These are phyloP conservation scores for Malania oleifera DNA, from an alignment of 164 flowering plant genomes.

Conservation along the genomic window DNA sequence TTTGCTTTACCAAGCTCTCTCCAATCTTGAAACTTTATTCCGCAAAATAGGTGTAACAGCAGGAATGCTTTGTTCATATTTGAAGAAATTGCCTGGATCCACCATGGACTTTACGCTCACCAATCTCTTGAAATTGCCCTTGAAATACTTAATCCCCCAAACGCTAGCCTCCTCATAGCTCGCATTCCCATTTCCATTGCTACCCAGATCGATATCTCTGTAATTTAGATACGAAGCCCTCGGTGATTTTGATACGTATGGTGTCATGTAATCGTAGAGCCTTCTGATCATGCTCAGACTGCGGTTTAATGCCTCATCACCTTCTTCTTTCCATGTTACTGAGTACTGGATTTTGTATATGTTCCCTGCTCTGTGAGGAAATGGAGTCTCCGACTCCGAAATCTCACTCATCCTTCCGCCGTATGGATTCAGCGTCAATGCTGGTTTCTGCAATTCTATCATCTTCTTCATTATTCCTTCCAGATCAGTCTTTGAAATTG, in stretches of 20 bases:
- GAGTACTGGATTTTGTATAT: neutral
- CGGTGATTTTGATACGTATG: slow-evolving; percentile 1
- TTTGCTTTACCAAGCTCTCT: too few species aligned
- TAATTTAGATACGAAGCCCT: slow-evolving; percentile 5
- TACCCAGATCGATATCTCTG: slow-evolving; percentile 7
- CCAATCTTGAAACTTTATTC: too few species aligned
- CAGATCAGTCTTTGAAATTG: neutral
- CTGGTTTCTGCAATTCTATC: neutral
- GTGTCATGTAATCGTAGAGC: slow-evolving; percentile 1
- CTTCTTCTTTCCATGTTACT: neutral
- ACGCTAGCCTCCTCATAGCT: too few species aligned
- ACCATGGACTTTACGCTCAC: too few species aligned
- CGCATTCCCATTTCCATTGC: neutral
- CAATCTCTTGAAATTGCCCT: too few species aligned
- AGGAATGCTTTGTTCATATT: too few species aligned
- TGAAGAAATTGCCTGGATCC: too few species aligned
- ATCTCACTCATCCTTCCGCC: neutral
- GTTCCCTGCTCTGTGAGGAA: slow-evolving; percentile 4
- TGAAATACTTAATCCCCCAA: too few species aligned
- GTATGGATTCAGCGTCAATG: neutral
- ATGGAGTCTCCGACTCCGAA: neutral
- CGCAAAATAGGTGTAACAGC: too few species aligned
- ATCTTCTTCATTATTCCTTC: neutral
- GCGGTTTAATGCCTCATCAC: neutral
- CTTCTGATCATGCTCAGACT: neutral